Conservation (phyloP, 176 grass and related monocot genomes). For the Musa schizocarpa region DNA sequence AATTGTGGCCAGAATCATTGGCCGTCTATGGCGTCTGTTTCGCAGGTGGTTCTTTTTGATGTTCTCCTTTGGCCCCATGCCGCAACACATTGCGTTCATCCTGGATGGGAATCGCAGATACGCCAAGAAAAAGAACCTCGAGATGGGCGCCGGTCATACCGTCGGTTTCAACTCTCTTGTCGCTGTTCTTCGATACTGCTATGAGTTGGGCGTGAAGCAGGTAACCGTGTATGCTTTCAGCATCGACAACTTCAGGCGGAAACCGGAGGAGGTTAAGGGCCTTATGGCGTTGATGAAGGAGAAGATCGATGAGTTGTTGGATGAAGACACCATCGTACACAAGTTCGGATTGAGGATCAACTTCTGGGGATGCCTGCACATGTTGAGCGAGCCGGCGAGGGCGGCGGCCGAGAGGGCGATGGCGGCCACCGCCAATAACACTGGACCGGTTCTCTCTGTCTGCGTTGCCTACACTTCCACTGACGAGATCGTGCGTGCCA, state of each 20-base stretch:
- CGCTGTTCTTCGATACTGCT: conserved; percentile 43
- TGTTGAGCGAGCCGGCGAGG: conserved; percentile 42
- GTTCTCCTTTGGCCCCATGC: conserved; percentile 60
- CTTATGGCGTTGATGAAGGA: conserved; percentile 80
- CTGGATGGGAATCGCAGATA: conserved; percentile 91
- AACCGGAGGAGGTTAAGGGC: conserved; percentile 41
- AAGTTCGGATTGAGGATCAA: conserved; percentile 51
- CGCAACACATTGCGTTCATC: conserved; percentile 64
- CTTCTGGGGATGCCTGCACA: conserved; percentile 65
- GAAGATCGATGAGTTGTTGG: conserved; percentile 58
- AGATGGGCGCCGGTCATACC: conserved; percentile 45
- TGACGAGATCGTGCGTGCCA: conserved; percentile 57
- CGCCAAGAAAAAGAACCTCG: conserved; percentile 45
- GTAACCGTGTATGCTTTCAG: conserved; percentile 74
- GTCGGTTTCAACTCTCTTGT: conserved; percentile 51
- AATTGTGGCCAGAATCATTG: conserved; percentile 16
- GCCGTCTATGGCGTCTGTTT: conserved; percentile 31
- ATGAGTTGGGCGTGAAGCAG: conserved; percentile 67
- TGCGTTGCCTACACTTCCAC: conserved; percentile 79
- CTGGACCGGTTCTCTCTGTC: conserved; percentile 49
- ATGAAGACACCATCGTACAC: conserved; percentile 43
- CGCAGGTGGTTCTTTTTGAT: conserved; percentile 49
- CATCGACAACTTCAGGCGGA: conserved; percentile 78
- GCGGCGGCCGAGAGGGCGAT: conserved; percentile 48
- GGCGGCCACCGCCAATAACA: conserved; percentile 48